These are phyloP conservation scores for Collybia nuda DNA, from an alignment of 768 basidiomycete genomes.

Conservation along the genomic window DNA sequence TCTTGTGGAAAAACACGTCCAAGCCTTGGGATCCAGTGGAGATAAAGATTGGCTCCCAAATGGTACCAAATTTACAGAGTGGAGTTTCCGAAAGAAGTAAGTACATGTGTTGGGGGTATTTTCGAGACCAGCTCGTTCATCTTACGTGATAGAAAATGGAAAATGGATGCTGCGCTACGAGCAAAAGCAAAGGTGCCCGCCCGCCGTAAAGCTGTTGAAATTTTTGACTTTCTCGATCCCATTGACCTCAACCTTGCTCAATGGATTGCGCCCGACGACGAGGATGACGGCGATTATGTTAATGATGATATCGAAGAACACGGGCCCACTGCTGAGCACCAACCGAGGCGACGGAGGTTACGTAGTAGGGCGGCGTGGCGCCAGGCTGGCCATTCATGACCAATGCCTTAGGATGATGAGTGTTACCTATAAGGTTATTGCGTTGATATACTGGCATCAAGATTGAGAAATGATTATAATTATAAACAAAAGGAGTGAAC, in stretches of 20 bases:
- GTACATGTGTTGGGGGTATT: conserved; percentile 14
- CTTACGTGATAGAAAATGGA: conserved; percentile 33
- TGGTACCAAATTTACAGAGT: conserved; percentile 50
- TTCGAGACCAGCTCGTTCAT: too few species aligned
- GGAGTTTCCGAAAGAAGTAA: conserved; percentile 55
- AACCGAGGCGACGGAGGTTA: background rate
- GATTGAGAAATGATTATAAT: background rate
- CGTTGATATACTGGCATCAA: too few species aligned
- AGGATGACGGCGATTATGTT: conserved; percentile 7
- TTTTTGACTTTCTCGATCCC: background rate
- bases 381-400: background rate
- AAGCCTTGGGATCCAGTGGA: conserved; percentile 42
- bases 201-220: background rate
- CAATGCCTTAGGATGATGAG: background rate
- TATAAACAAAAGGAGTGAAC: conserved; percentile 9
- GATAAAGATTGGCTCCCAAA: conserved; percentile 50
- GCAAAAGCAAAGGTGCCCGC: conserved; percentile 9
- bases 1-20: conserved; percentile 59
- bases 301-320: background rate
- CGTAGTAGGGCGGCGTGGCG: background rate
- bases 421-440: background rate
- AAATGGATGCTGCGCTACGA: conserved; percentile 24
- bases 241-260: conserved; percentile 2
- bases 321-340: background rate
- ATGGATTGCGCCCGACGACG: conserved; percentile 7